Evolutionary conservation across 108 stramenopile genomes (phyloP), one percentile per base, ranked within the genome.

Genomic region (Cyclotella sp.): DNA sequence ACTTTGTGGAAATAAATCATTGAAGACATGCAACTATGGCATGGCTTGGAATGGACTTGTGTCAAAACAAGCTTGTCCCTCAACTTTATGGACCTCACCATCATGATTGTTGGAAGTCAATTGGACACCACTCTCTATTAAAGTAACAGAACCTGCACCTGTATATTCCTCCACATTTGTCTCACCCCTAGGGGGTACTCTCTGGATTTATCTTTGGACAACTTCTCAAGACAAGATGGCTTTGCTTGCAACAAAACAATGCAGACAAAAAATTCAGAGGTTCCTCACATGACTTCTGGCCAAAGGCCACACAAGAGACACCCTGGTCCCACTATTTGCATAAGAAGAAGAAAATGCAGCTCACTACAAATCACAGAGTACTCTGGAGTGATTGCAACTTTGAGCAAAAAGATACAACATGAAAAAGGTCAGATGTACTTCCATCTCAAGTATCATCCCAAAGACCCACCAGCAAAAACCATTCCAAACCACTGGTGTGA

Each of bases 61-160:
- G 34, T 5, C 4, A 34, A 34, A 34, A 2, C 34, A 34, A 6
- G 34, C 34, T 34, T 6, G n/a, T 34, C 34, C 34, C 2, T 34
- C 4, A 34, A 34, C 34, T 34, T 34, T 6, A 34, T 34, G 34
- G 34, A 34, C 34, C 34, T 78, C 22, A 43, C 16, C 11, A 65
- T 78, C 24, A 22, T 19, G 21, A 76, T 81, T 24, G 59, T 43
- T 2, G 19, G 51, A 0, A 28, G 15, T 0, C 11, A 22, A 10
- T 44, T 81, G 0, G 61, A 44, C 34, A 70, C 79, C 21, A 70
- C 68, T 4, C 19, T 81, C 16, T 81, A 43, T 41, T 67, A 70
- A 81, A 75, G 43, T 22, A 21, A 5, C 14, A 76, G 6, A 60
- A 58, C 52, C 74, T 81, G 0, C 46, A 72, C 40, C 72, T 62